Base-by-base conservation (phyloP, 2,329 filamentous ascomycete genomes). In the Alternaria brassicicola region DNA sequence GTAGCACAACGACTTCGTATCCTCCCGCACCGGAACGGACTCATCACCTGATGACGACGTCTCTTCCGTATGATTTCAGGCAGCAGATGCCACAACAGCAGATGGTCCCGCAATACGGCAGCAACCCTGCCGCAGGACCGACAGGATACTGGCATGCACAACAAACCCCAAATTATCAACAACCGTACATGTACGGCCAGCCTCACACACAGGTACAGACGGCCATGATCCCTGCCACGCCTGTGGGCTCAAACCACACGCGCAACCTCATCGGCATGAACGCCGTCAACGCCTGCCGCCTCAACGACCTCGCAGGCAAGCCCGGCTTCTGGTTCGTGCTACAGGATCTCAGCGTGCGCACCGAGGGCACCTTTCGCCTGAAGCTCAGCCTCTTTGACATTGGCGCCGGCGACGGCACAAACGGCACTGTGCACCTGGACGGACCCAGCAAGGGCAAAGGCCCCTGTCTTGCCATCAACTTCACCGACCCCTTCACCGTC, bases 261-360 rank as follows among this genome's bases (percentile, higher is more conserved):
- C 84, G 94, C 51, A 99, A 98, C 72, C 85, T 99, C 9, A 98
- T 99, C 63, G 95, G 95, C 2, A 96, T 91, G 75, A 82, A 97
- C 50, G 89, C 92, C 6, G 93, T 93, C 30, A 97, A 93, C 71
- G 94, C 94, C 2, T 94, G 93, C 73, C 87, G 89, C 30, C 84
- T 98, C 52, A 88, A 86, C 2, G 93, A 98, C 66, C 86, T 88
- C 0, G 82, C 90, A 15, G 89, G 92, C 64, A 91, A 92, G 75
- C 87, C 91, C 49, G 94, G 94, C 2, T 93, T 97, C 64, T 99
- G 94, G 94, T 99, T 99, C 71, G 91, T 99, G 43, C 82, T 98
- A 52, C 94, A 97, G 76, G 95, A 99, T 79, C 82, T 99, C 41
- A 97, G 93, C 69, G 94, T 99, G 30, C 86, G 95, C 43, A 97